These are phyloP conservation scores for Annona cherimola DNA, from an alignment of 164 flowering plant genomes.

Conservation along the genomic window DNA sequence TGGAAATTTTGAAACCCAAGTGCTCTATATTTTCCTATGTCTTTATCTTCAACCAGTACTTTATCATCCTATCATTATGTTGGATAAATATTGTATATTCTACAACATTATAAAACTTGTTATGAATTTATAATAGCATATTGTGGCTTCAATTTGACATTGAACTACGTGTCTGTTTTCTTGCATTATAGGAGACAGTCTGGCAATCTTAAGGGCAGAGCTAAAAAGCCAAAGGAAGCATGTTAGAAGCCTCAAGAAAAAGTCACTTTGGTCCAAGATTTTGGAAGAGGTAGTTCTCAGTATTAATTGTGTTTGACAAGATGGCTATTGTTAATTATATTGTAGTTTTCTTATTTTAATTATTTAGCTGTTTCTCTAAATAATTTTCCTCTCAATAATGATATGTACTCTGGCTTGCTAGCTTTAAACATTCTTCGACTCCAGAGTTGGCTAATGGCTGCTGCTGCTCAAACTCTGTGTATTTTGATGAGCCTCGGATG, in stretches of 20 bases:
- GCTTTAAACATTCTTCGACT: not conserved
- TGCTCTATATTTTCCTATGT: too few species aligned
- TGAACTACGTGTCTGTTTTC: not conserved
- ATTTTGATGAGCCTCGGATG: not conserved
- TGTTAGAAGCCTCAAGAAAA: conserved; percentile 80
- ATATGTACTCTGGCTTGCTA: not conserved
- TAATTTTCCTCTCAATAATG: not conserved
- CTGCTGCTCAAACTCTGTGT: not conserved
- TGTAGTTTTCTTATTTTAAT: not conserved
- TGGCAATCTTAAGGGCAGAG: conserved; percentile 72
- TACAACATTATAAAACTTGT: not conserved
- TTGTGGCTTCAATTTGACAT: not conserved
- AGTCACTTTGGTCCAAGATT: conserved; percentile 89
- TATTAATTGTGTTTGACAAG: not conserved
- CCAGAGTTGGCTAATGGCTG: not conserved
- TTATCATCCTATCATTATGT: too few species aligned
- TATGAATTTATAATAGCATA: too few species aligned
- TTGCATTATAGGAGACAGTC: conserved; percentile 62
- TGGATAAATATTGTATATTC: too few species aligned
- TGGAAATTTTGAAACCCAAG: too few species aligned
- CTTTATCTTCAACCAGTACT: too few species aligned
- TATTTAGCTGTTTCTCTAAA: not conserved
- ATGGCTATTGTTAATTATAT: not conserved
- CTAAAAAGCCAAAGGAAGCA: conserved; percentile 86
- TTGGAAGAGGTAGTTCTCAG: conserved; percentile 75